phyloP scores from a whole-genome alignment of 495 filamentous ascomycete genomes.

The Penicillium canescens region DNA sequence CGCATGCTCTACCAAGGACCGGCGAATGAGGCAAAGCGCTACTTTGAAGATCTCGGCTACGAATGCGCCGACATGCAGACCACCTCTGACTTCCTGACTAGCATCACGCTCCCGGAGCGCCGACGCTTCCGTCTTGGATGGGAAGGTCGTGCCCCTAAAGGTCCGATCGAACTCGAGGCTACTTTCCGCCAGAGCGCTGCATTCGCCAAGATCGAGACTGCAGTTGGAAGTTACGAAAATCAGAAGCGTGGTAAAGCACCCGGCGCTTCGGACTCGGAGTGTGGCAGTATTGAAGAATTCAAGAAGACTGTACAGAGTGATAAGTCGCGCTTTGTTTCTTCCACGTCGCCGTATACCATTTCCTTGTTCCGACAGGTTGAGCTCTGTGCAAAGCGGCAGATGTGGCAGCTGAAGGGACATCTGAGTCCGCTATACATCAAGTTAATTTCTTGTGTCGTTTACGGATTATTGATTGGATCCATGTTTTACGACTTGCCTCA shows the following conservation, averaged over 20 bases:
- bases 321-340: constrained; percentile 40
- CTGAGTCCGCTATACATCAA: constrained; percentile 35
- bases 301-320: constrained; percentile 42
- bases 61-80: constrained; percentile 74
- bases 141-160: constrained; percentile 65
- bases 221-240: constrained; percentile 52
- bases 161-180: constrained; percentile 64
- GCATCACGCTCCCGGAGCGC: constrained; percentile 70
- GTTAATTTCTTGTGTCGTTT: constrained; percentile 32
- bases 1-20: constrained; percentile 79
- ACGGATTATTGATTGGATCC: constrained; percentile 35
- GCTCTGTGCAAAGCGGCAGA: constrained; percentile 62
- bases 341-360: constrained; percentile 57
- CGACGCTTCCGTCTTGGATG: constrained; percentile 64
- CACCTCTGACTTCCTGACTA: constrained; percentile 80
- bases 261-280: constrained; percentile 40
- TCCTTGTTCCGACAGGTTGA: constrained; percentile 62
- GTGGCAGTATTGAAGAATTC: constrained; percentile 43
- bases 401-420: constrained; percentile 46
- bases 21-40: constrained; percentile 63
- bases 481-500: constrained; percentile 41
- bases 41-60: constrained; percentile 84
- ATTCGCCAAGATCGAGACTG: constrained; percentile 45
- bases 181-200: constrained; percentile 52
- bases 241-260: constrained; percentile 28